These are phyloP conservation scores for Hypoxylon subgilvum DNA, from an alignment of 495 filamentous ascomycete genomes.

Conservation along the genomic window DNA sequence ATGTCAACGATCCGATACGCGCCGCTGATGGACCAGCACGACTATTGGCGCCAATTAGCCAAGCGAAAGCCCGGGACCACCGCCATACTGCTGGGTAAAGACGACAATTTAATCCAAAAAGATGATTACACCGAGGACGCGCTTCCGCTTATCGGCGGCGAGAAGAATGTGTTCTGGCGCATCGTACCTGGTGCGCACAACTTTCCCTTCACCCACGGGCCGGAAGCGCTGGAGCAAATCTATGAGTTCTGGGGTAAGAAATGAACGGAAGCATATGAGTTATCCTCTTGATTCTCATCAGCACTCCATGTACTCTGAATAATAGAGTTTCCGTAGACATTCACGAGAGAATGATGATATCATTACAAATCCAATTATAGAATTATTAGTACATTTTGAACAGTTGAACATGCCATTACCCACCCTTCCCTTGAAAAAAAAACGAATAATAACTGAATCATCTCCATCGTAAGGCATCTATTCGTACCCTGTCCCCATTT, in stretches of 20 bases:
- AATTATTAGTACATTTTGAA: constrained; percentile 9
- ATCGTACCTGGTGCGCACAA: constrained; percentile 57
- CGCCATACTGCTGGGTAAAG: constrained; percentile 54
- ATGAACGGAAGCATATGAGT: not conserved
- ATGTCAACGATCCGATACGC: constrained; percentile 60
- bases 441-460: not conserved
- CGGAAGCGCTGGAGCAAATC: constrained; percentile 49
- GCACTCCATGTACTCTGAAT: too few relatives aligned
- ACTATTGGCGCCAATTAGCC: constrained; percentile 54
- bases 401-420: not conserved
- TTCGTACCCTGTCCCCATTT: not conserved
- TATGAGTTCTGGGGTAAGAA: constrained; percentile 47
- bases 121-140: constrained; percentile 46
- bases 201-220: constrained; percentile 54
- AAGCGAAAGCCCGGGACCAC: constrained; percentile 49
- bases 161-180: constrained; percentile 48
- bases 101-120: constrained; percentile 57
- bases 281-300: too few relatives aligned
- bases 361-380: constrained; percentile 12
- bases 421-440: not conserved
- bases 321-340: too few relatives aligned
- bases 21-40: constrained; percentile 62
- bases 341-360: not conserved
- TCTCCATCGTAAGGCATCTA: not conserved
- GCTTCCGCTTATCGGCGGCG: constrained; percentile 47